These are phyloP conservation scores for Parsonsia alboflavescens DNA, from an alignment of 257 asterid genomes.

Conservation along the genomic window DNA sequence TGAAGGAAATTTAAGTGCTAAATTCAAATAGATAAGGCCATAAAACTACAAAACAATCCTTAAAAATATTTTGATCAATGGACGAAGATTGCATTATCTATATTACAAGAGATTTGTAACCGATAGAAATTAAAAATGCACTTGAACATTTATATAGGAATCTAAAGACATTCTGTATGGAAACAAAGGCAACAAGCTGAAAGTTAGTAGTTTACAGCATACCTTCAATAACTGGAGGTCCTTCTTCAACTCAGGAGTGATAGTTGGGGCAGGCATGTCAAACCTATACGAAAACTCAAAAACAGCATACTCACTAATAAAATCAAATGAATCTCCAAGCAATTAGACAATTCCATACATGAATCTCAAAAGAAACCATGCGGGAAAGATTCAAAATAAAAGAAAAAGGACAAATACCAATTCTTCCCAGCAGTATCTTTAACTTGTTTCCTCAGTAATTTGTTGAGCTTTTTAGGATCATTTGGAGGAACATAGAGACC, in stretches of 20 bases:
- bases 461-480: constrained; percentile 66
- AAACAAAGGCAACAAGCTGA: neutral
- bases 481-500: constrained; percentile 86
- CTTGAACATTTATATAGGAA: neutral
- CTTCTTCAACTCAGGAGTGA: constrained; percentile 79
- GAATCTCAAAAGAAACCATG: neutral
- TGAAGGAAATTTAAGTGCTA: neutral
- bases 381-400: neutral
- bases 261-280: constrained; percentile 86
- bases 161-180: neutral
- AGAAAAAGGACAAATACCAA: constrained; percentile 33
- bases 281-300: constrained; percentile 44
- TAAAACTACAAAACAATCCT: neutral
- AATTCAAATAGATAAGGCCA: neutral
- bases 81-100: neutral
- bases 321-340: neutral
- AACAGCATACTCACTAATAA: neutral
- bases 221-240: constrained; percentile 90
- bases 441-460: constrained; percentile 54
- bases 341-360: neutral
- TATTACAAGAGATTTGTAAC: neutral
- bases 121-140: neutral
- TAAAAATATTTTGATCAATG: neutral
- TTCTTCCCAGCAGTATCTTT: constrained; percentile 85
- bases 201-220: neutral